Percentiles rank a stretch among this genome's conserved stretches.
Conservation (phyloP, 1,284 basidiomycete genomes). For the Sanguinoderma infundibulare region DNA sequence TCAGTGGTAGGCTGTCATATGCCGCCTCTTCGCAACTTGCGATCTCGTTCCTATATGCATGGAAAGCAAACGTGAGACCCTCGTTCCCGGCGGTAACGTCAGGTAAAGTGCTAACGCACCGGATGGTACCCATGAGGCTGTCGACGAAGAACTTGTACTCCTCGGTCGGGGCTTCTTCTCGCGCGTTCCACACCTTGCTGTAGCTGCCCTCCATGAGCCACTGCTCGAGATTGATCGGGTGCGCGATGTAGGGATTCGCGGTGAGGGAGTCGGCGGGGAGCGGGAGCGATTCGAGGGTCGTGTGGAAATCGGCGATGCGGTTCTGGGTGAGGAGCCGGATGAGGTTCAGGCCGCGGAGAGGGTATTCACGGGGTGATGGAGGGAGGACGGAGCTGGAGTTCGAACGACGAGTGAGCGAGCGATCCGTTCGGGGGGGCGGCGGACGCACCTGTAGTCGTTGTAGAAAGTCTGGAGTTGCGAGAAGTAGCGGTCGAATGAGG, state of each 20-base stretch:
- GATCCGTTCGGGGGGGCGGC: background rate
- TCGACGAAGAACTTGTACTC: conserved; percentile 93
- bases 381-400: conserved; percentile 68
- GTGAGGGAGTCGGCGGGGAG: conserved; percentile 74
- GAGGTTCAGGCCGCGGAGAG: conserved; percentile 92
- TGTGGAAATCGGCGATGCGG: conserved; percentile 97
- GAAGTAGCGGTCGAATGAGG: conserved; percentile 95
- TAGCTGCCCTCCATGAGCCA: conserved; percentile 99
- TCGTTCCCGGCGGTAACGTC: background rate
- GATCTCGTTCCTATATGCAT: conserved; percentile 79
- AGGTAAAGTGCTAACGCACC: conserved; percentile 49
- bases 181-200: conserved; percentile 96
- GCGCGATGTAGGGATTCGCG: conserved; percentile 80
- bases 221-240: conserved; percentile 90
- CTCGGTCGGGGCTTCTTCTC: conserved; percentile 84
- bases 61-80: background rate
- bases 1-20: conserved; percentile 85
- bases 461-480: conserved; percentile 93
- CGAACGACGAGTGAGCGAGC: background rate
- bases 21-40: conserved; percentile 92
- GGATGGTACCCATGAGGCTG: conserved; percentile 90
- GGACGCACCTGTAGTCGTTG: conserved; percentile 75
- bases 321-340: conserved; percentile 95
- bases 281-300: conserved; percentile 95
- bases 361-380: conserved; percentile 83